Evolutionary conservation across 371 early-diverging fungal genomes (phyloP).

Genomic region (Rhizopus sp.): DNA sequence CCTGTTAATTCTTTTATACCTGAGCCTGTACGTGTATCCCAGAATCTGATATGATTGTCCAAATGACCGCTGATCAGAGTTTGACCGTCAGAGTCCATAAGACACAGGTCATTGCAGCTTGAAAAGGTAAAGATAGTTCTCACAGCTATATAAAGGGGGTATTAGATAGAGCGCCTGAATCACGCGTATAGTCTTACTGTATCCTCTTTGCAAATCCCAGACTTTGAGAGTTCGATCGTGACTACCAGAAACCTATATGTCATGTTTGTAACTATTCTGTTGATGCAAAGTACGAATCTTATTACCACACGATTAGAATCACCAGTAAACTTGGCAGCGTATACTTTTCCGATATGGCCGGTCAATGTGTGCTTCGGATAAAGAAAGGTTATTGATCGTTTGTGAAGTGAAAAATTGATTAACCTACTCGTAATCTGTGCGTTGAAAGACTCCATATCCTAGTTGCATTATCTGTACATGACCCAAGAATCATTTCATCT

Average conservation of each 20-base stretch:
- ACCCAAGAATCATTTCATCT: slow-evolving; percentile 79
- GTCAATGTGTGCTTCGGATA: slow-evolving; percentile 81
- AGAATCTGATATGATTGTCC: slow-evolving; percentile 88
- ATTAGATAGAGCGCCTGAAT: not conserved
- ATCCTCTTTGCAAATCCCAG: slow-evolving; percentile 91
- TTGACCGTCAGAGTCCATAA: slow-evolving; percentile 83
- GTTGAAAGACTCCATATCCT: slow-evolving; percentile 86
- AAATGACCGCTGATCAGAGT: slow-evolving; percentile 90
- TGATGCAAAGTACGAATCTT: not conserved
- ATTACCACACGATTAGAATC: slow-evolving; percentile 80
- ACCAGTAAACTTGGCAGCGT: slow-evolving; percentile 80
- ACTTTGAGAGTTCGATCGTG: slow-evolving; percentile 96
- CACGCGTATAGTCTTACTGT: slow-evolving; percentile 55
- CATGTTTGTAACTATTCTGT: not conserved
- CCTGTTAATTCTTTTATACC: slow-evolving; percentile 82
- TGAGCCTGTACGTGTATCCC: slow-evolving; percentile 87
- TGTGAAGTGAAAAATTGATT: slow-evolving; percentile 1
- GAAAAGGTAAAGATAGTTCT: slow-evolving; percentile 92
- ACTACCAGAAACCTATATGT: slow-evolving; percentile 78
- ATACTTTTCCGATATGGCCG: slow-evolving; percentile 95
- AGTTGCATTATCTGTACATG: slow-evolving; percentile 89
- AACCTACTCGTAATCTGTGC: slow-evolving; percentile 58
- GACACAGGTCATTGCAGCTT: slow-evolving; percentile 90
- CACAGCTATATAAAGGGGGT: slow-evolving; percentile 50
- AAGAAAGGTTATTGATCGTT: not conserved